phyloP scores from a whole-genome alignment of 2,329 filamentous ascomycete genomes.

The Didymella pinodella region DNA sequence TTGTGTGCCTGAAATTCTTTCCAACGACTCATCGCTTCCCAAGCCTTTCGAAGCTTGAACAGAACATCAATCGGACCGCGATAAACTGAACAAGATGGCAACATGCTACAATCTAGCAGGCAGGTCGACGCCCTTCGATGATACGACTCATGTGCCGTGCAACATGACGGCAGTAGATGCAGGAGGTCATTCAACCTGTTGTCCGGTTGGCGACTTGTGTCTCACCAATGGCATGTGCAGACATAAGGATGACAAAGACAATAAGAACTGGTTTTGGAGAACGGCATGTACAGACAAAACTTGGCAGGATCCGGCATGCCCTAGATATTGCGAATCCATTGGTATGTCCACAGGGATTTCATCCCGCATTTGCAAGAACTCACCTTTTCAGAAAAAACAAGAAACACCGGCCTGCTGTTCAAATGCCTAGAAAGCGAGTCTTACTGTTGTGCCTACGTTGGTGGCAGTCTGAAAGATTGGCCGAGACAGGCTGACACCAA shows the following conservation, averaged over 20 bases:
- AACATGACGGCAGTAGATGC: constrained; percentile 20
- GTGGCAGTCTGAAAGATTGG: constrained; percentile 5
- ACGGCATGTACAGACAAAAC: constrained; percentile 24
- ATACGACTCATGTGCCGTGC: constrained; percentile 14
- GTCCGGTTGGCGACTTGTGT: constrained; percentile 16
- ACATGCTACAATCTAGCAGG: constrained; percentile 1
- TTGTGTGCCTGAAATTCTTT: not conserved
- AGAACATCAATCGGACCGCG: not conserved
- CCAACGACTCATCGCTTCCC: not conserved
- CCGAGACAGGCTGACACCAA: constrained; percentile 2
- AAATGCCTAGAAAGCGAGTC: constrained; percentile 13
- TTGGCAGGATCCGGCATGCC: constrained; percentile 19
- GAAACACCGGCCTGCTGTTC: constrained; percentile 12
- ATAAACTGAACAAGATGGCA: not conserved
- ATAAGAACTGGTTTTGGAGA: constrained; percentile 21
- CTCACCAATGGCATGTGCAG: constrained; percentile 25
- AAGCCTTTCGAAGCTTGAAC: too few relatives aligned
- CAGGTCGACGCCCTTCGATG: not conserved
- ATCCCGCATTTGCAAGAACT: not conserved
- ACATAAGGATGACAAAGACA: constrained; percentile 1
- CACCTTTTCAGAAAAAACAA: not conserved
- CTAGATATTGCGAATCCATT: constrained; percentile 12
- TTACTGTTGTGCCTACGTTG: constrained; percentile 11
- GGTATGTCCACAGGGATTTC: not conserved
- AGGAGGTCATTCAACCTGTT: constrained; percentile 22